phyloP scores from a whole-genome alignment of 2,329 filamentous ascomycete genomes.

The Phialocephala subalpina region DNA sequence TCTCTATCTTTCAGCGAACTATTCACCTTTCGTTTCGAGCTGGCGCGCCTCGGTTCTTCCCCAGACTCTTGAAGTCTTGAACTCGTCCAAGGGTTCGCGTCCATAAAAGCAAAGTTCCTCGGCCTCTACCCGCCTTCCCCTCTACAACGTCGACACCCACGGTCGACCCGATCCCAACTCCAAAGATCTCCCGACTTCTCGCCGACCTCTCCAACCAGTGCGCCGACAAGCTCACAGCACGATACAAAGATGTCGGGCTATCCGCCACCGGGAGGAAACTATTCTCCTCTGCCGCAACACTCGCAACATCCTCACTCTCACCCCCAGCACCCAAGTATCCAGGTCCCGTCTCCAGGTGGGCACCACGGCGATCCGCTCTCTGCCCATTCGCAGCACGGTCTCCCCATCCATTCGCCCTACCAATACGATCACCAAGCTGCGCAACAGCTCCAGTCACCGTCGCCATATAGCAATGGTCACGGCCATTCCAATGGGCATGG shows the following conservation, averaged over 20 bases:
- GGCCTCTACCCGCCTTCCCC: neutral
- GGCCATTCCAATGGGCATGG: slow-evolving; percentile 27
- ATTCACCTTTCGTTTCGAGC: too few relatives aligned
- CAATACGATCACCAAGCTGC: slow-evolving; percentile 23
- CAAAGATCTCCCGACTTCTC: slow-evolving; percentile 33
- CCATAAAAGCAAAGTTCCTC: neutral
- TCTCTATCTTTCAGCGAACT: too few relatives aligned
- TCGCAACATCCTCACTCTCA: slow-evolving; percentile 20
- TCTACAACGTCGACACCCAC: neutral
- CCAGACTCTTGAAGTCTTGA: too few relatives aligned
- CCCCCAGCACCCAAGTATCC: slow-evolving; percentile 16
- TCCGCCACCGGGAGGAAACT: slow-evolving; percentile 21
- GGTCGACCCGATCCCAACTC: slow-evolving; percentile 14
- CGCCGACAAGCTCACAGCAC: slow-evolving; percentile 1
- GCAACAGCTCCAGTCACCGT: slow-evolving; percentile 28
- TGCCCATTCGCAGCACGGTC: slow-evolving; percentile 22
- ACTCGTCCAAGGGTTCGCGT: too few relatives aligned
- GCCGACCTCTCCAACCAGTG: slow-evolving; percentile 24
- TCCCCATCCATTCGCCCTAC: slow-evolving; percentile 22
- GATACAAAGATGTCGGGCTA: slow-evolving; percentile 30
- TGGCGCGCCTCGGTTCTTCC: too few relatives aligned
- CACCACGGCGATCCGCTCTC: slow-evolving; percentile 12
- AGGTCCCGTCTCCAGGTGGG: slow-evolving; percentile 3
- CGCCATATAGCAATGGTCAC: slow-evolving; percentile 29
- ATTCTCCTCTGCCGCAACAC: slow-evolving; percentile 19